Evolutionary conservation across 805 yeast genomes (phyloP), one percentile per base, ranked within the genome.

Genomic region (Candida jianshihensis): DNA sequence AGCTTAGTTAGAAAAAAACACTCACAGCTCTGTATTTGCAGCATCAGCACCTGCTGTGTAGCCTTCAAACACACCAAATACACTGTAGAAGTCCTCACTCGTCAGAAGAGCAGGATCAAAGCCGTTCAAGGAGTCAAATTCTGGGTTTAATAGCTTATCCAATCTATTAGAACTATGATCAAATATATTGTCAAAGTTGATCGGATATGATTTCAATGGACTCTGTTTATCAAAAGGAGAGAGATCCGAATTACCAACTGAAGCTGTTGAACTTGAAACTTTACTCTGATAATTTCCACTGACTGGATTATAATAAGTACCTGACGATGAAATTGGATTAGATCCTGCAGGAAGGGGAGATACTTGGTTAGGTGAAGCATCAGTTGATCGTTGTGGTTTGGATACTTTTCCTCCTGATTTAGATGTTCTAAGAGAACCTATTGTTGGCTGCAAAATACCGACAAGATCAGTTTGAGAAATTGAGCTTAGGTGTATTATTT

Each of bases 51-150:
- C 26, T 3, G 36, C 42, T 11, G 32, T 43, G 26, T 46, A 51
- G 30, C 49, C 54, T 19, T 51, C 54, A 39, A 52, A 50, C 18
- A 52, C 27, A 6, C 51, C 51, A 32, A 43, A 52, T 16, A 52
- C 27, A 29, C 46, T 42, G 8, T 51, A 46, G 25, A 47, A 50
- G 19, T 52, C 55, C 21, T 50, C 54, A 26, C 42, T 37, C 4
- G 55, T 36, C 13, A 50, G 27, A 5, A 39, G 11, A 18, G 22
- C 35, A 11, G 37, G 20, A 25, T 35, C 30, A 30, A 21, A 25
- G 15, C 8, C 7, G 6, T 26, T 31, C 9, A 17, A 13, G 5
- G 19, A 22, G 8, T 30, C 14, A 15, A 37, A 25, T 10, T 14
- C 27, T 12, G 31, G 24, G 8, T 20, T 18, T 16, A 31, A 13